Conservation (phyloP, 2,329 filamentous ascomycete genomes). For the Pseudogymnoascus sp. region DNA sequence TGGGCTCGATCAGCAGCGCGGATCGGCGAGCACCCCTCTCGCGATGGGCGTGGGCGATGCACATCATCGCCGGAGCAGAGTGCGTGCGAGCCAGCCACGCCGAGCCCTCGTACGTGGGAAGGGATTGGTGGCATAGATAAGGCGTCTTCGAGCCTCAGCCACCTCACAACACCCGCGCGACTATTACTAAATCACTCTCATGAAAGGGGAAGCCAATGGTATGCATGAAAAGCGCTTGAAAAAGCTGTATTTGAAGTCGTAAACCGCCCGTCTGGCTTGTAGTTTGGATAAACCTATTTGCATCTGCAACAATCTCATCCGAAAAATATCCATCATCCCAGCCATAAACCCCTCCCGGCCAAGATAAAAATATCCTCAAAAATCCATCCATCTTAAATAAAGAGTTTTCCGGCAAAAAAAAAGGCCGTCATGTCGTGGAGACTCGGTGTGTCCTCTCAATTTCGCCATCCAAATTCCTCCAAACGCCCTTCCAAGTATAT, state of each 20-base stretch:
- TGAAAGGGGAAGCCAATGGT: neutral
- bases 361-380: neutral
- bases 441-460: neutral
- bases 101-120: neutral
- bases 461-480: neutral
- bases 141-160: neutral
- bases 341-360: neutral
- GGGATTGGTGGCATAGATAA: neutral
- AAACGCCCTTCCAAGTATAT: slow-evolving; percentile 7
- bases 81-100: neutral
- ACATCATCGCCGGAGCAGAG: neutral
- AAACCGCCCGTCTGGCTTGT: neutral
- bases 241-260: slow-evolving; percentile 3
- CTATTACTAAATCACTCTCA: neutral
- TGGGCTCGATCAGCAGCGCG: neutral
- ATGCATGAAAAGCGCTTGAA: slow-evolving; percentile 1
- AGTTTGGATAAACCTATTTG: neutral
- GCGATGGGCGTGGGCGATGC: neutral
- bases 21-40: neutral
- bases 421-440: neutral
- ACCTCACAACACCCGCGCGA: neutral
- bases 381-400: neutral
- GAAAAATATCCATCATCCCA: neutral
- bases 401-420: neutral
- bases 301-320: neutral